Percentiles rank a stretch among this genome's conserved stretches.
phyloP scores from a whole-genome alignment of 768 basidiomycete genomes.

The Mycena leptocephala region DNA sequence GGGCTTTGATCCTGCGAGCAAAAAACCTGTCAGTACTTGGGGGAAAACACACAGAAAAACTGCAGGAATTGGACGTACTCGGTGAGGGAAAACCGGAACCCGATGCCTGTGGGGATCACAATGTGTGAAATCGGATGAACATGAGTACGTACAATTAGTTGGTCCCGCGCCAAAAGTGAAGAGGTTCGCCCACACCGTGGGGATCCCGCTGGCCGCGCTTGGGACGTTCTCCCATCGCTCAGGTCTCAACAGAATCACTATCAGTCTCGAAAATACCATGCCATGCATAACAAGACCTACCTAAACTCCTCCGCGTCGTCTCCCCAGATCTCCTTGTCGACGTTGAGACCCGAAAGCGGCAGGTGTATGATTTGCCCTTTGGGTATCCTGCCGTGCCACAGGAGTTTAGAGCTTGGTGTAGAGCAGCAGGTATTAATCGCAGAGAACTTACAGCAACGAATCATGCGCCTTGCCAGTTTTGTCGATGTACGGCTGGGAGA shows the following conservation, averaged over 20 bases:
- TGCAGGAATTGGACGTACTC: too few relatives aligned
- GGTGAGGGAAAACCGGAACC: constrained; percentile 53
- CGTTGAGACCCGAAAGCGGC: constrained; percentile 69
- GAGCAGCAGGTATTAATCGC: too few relatives aligned
- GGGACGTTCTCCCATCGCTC: constrained; percentile 76
- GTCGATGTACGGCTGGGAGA: constrained; percentile 55
- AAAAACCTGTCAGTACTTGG: not conserved
- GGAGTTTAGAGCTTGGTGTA: not conserved
- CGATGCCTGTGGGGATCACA: constrained; percentile 58
- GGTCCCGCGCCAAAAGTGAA: constrained; percentile 74
- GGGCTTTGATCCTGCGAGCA: constrained; percentile 38
- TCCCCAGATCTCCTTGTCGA: constrained; percentile 72
- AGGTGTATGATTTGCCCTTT: constrained; percentile 65
- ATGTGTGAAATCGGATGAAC: not conserved
- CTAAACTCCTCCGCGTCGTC: constrained; percentile 76
- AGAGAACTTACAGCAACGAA: constrained; percentile 44
- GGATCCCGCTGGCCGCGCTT: constrained; percentile 61
- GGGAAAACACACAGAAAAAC: too few relatives aligned
- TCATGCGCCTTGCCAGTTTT: constrained; percentile 54
- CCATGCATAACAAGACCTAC: too few relatives aligned
- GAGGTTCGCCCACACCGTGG: constrained; percentile 75
- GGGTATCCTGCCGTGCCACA: constrained; percentile 47
- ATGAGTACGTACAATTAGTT: not conserved
- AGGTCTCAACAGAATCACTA: too few relatives aligned
- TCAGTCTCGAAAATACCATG: too few relatives aligned